Evolutionary conservation across 352 stramenopile species (phyloP), one percentile per base, ranked within the genome.

Genomic region (Stramenopiles sp.): DNA sequence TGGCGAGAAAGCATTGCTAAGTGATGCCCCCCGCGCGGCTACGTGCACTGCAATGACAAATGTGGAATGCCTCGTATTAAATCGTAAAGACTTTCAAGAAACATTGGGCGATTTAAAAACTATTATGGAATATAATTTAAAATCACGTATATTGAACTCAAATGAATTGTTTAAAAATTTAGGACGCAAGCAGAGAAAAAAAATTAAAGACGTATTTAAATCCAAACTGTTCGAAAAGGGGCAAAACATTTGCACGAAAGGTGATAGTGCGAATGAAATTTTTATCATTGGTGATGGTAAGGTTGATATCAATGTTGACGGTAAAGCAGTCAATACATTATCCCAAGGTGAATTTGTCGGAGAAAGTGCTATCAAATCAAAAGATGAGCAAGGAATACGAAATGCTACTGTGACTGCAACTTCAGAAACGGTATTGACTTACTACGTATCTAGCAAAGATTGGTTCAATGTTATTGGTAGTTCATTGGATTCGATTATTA

Each of bases 41-140:
- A 97, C 97, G 78, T 92, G 97, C 78, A 94, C 95, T 27, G 94
- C 92, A 0, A 84, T 86, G 65, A 90, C 85, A 13, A 84, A 89
- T 43, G 87, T 90, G 63, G 86, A 85, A 7, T 65, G 79, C 78
- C 90, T 84, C 13, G 91, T 92, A 63, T 88, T 99, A 33, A 93
- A 91, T 23, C 88, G 93, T 43, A 91, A 97, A 53, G 94, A 97
- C 80, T 98, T 99, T 78, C 90, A 97, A 78, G 88, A 94, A 81
- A 93, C 95, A 53, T 83, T 98, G 27, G 93, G 94, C 30, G 89
- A 92, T 79, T 83, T 98, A 30, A 84, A 92, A n/a, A 89, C 91
- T 78, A 86, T 97, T 6, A 88, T 97, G 32, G 87, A 95, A 33
- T 84, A 88, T 81, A 96, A 96, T 80, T 7, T 81, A 29, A 31